phyloP scores from a whole-genome alignment of 73 alveolate species.

The Tetrahymena thermophila region DNA sequence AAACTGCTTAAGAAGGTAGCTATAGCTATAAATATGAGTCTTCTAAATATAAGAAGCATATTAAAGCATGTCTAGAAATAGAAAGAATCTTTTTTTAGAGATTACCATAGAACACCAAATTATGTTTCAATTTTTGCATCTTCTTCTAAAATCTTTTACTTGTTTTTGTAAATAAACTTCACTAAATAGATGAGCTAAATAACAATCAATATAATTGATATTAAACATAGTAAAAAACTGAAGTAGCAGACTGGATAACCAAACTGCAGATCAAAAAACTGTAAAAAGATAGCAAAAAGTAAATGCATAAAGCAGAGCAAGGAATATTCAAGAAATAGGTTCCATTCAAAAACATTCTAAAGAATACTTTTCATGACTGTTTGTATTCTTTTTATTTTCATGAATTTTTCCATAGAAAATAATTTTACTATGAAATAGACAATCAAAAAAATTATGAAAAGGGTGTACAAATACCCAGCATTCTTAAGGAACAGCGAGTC shows the following conservation, averaged over 20 bases:
- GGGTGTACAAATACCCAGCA: neutral
- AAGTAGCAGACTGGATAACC: neutral
- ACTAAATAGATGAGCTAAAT: neutral
- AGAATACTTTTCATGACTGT: neutral
- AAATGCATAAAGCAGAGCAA: neutral
- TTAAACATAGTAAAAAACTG: neutral
- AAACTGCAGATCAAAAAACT: neutral
- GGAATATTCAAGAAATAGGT: neutral
- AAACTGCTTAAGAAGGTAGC: neutral
- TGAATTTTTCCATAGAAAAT: neutral
- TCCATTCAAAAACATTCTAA: neutral
- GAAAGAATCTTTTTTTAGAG: neutral
- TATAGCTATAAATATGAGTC: neutral
- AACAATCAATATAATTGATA: neutral
- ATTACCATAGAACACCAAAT: neutral
- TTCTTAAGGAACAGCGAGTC: neutral
- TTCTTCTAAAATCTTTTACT: neutral
- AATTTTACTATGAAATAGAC: neutral
- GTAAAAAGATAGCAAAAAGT: neutral
- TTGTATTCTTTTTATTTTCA: neutral
- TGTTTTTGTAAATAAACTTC: neutral
- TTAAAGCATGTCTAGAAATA: neutral
- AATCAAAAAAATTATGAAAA: neutral
- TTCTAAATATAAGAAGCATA: neutral
- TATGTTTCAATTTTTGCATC: neutral